A percentile compares a stretch with the other conserved stretches of the same genome.
Evolutionary conservation across 345 rosid genomes (phyloP).

Genomic region (Toxicodendron radicans): DNA sequence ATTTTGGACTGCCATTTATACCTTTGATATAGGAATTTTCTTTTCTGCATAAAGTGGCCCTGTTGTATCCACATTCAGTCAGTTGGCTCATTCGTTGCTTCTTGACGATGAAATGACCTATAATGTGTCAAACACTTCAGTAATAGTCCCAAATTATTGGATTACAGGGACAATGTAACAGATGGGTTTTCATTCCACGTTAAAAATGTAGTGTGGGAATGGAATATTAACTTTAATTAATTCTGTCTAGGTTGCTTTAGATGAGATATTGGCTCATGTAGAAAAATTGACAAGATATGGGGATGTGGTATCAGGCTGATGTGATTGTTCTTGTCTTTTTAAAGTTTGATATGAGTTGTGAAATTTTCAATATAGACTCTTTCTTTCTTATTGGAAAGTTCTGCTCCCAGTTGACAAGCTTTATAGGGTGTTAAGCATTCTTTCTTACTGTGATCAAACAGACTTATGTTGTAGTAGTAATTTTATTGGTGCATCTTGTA

Average conservation of each 20-base stretch:
- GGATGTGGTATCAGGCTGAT: not conserved
- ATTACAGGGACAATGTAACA: not conserved
- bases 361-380: not conserved
- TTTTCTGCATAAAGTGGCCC: not conserved
- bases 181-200: not conserved
- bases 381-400: not conserved
- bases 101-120: not conserved
- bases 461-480: not conserved
- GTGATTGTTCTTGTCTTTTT: not conserved
- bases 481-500: not conserved
- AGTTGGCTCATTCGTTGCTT: slow-evolving; percentile 2
- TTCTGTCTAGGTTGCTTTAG: not conserved
- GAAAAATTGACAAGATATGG: not conserved
- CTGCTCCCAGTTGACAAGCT: not conserved
- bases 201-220: not conserved
- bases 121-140: not conserved
- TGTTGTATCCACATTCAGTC: not conserved
- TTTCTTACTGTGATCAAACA: not conserved
- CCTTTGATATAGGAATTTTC: not conserved
- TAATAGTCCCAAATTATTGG: not conserved
- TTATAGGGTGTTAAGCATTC: slow-evolving; percentile 5
- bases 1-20: not conserved
- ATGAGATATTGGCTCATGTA: not conserved
- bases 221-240: not conserved
- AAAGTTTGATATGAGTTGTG: slow-evolving; percentile 1